A percentile compares a stretch with the other conserved stretches of the same genome.
phyloP scores from a whole-genome alignment of 2,329 filamentous ascomycete genomes.

The Trichoderma endophyticum region DNA sequence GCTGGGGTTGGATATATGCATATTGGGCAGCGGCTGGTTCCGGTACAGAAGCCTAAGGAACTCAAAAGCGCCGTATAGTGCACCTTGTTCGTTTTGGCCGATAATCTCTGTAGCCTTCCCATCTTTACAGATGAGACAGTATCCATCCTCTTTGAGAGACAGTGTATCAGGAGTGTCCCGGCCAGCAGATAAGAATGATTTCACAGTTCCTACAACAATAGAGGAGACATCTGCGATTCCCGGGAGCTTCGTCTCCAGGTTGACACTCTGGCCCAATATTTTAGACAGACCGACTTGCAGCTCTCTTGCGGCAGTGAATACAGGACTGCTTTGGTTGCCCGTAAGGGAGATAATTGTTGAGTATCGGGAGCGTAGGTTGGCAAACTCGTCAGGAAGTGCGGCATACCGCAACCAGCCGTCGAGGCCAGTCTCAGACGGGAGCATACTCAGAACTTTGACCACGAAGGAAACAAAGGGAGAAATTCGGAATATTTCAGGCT shows the following conservation, averaged over 20 bases:
- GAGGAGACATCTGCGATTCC: not conserved
- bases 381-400: not conserved
- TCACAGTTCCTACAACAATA: not conserved
- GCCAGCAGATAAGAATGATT: not conserved
- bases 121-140: not conserved
- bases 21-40: not conserved
- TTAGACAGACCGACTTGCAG: not conserved
- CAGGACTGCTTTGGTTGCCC: not conserved
- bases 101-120: not conserved
- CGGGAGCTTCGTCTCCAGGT: not conserved
- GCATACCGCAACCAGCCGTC: not conserved
- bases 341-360: not conserved
- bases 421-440: not conserved
- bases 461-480: not conserved
- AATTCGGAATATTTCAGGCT: not conserved
- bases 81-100: not conserved
- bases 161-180: not conserved
- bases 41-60: not conserved
- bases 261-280: not conserved
- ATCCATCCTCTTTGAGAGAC: not conserved
- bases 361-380: not conserved
- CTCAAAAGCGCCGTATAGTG: constrained; percentile 4
- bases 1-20: not conserved
- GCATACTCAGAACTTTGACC: not conserved
- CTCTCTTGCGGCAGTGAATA: not conserved